phyloP scores from a whole-genome alignment of 495 filamentous ascomycete genomes.

The Melanomma pulvis-pyrius region DNA sequence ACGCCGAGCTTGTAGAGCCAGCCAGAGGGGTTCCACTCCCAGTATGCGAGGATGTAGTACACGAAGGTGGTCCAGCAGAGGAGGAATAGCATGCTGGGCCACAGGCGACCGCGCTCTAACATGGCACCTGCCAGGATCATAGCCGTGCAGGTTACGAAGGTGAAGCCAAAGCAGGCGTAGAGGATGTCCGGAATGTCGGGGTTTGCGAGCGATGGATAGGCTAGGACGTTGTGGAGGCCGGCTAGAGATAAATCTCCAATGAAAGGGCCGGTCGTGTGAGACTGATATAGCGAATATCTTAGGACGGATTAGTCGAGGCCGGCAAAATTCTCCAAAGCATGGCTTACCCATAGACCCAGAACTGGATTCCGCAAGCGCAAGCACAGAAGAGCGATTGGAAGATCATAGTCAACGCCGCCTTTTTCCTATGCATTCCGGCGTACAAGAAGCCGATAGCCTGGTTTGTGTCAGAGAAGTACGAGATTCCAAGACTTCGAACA shows the following conservation, averaged over 20 bases:
- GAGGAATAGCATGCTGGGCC: conserved; percentile 32
- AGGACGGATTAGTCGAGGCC: not conserved
- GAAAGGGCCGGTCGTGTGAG: conserved; percentile 34
- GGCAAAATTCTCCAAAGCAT: not conserved
- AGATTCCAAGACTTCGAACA: not conserved
- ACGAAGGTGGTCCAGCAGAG: conserved; percentile 38
- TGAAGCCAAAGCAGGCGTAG: conserved; percentile 37
- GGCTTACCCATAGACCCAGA: conserved; percentile 36
- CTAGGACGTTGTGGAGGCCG: conserved; percentile 35
- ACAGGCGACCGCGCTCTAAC: conserved; percentile 35
- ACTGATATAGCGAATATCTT: conserved; percentile 33
- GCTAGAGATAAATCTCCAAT: conserved; percentile 36
- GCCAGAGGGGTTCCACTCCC: conserved; percentile 36
- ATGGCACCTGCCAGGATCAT: conserved; percentile 39
- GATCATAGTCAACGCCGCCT: conserved; percentile 37
- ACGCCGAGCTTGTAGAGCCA: conserved; percentile 68
- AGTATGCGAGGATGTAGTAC: conserved; percentile 37
- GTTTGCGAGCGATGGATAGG: conserved; percentile 34
- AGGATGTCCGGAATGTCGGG: conserved; percentile 39
- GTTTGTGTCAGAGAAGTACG: not conserved
- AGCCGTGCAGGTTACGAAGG: conserved; percentile 36
- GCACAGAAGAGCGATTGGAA: conserved; percentile 41
- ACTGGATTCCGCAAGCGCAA: conserved; percentile 36
- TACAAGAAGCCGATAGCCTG: conserved; percentile 40
- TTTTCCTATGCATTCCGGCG: conserved; percentile 36